phyloP scores from a whole-genome alignment of 805 yeast genomes.

The Ogataea naganishii region DNA sequence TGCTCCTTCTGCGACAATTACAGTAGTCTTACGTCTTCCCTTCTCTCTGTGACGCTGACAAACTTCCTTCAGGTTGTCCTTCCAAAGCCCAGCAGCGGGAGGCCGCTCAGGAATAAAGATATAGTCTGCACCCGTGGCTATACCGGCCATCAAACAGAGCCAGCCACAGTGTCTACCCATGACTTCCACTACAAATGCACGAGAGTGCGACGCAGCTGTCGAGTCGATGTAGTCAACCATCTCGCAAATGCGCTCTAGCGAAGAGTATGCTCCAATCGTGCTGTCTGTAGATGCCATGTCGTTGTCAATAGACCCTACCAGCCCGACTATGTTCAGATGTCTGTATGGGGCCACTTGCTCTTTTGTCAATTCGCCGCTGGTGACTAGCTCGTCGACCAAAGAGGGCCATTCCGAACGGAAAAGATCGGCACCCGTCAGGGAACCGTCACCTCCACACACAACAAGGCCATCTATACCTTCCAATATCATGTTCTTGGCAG shows the following conservation, averaged over 20 bases:
- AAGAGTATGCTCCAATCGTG: slow-evolving; percentile 76
- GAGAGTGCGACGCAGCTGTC: slow-evolving; percentile 73
- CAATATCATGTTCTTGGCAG: slow-evolving; percentile 55
- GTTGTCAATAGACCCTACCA: slow-evolving; percentile 78
- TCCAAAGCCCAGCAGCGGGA: slow-evolving; percentile 55
- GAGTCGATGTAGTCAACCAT: slow-evolving; percentile 78
- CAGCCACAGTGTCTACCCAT: slow-evolving; percentile 92
- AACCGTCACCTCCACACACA: slow-evolving; percentile 82
- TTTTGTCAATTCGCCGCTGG: slow-evolving; percentile 33
- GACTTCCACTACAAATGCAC: slow-evolving; percentile 80
- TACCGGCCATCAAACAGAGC: slow-evolving; percentile 77
- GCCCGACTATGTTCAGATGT: slow-evolving; percentile 62
- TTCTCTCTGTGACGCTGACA: slow-evolving; percentile 54
- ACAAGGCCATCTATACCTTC: slow-evolving; percentile 72
- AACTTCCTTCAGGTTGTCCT: slow-evolving; percentile 55
- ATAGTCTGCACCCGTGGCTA: slow-evolving; percentile 73
- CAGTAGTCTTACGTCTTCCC: slow-evolving; percentile 74
- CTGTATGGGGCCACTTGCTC: slow-evolving; percentile 38
- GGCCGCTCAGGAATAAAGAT: slow-evolving; percentile 78
- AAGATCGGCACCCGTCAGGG: slow-evolving; percentile 73
- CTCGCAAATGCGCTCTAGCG: slow-evolving; percentile 65
- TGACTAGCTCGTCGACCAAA: slow-evolving; percentile 47
- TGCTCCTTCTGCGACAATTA: slow-evolving; percentile 82
- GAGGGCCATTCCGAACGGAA: slow-evolving; percentile 76
- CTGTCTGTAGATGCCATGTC: slow-evolving; percentile 83